phyloP scores from a whole-genome alignment of 2,329 filamentous ascomycete species.

The Rosellinia necatrix region DNA sequence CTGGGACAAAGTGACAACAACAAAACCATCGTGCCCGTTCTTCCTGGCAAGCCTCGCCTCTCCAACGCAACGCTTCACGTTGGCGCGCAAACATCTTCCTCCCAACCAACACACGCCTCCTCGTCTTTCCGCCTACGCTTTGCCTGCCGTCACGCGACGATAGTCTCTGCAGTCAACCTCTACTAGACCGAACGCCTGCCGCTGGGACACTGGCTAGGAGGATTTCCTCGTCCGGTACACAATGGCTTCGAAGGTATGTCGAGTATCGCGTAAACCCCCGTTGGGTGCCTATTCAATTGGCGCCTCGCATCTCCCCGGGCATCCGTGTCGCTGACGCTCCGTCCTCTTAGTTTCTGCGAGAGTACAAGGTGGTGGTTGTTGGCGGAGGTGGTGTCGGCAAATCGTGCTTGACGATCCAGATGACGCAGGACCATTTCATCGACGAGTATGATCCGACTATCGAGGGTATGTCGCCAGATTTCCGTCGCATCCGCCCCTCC shows the following conservation, averaged over 20 bases:
- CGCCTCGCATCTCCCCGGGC: not conserved
- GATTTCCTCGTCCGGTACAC: constrained; percentile 31
- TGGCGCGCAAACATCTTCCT: constrained; percentile 21
- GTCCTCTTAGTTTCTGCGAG: constrained; percentile 72
- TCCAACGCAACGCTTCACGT: constrained; percentile 21
- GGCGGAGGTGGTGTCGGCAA: constrained; percentile 98
- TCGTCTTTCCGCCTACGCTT: constrained; percentile 13
- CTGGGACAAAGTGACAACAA: constrained; percentile 26
- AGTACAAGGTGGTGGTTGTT: constrained; percentile 96
- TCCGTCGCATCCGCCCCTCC: not conserved
- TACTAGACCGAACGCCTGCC: constrained; percentile 12
- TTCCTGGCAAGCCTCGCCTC: constrained; percentile 24
- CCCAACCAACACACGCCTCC: constrained; percentile 13
- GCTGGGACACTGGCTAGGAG: constrained; percentile 27
- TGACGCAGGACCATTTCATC: constrained; percentile 95
- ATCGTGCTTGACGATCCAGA: constrained; percentile 97
- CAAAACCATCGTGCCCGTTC: constrained; percentile 27
- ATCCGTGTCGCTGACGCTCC: constrained; percentile 27
- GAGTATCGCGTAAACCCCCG: constrained; percentile 7
- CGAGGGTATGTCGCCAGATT: constrained; percentile 70
- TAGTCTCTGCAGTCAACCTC: constrained; percentile 7
- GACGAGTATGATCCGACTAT: constrained; percentile 99
- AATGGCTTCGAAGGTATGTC: constrained; percentile 49
- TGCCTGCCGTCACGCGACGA: constrained; percentile 10
- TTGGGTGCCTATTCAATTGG: constrained; percentile 4